Conservation (phyloP, 345 rosid species). For the Toxicodendron radicans region DNA sequence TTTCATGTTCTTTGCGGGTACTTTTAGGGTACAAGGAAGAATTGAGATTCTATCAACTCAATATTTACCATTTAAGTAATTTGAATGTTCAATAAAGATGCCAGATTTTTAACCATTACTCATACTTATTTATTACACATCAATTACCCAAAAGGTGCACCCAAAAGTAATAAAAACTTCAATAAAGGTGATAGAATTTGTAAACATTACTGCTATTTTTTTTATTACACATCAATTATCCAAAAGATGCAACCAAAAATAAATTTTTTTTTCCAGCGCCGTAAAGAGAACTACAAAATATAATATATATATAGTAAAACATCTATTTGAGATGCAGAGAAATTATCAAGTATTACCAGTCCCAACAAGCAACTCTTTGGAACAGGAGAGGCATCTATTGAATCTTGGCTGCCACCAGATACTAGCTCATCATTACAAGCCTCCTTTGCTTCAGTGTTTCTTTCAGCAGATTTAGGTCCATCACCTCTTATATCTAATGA, state of each 20-base stretch:
- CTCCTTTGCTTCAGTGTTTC: conserved; percentile 32
- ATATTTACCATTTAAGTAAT: neutral
- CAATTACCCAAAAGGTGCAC: neutral
- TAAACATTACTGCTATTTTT: neutral
- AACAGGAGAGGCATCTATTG: conserved; percentile 36
- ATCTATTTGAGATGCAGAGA: conserved; percentile 3
- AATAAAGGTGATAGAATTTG: neutral
- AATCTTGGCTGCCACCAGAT: conserved; percentile 32
- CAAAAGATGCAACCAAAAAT: neutral
- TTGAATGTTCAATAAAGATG: neutral
- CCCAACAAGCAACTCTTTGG: conserved; percentile 62
- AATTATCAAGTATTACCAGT: conserved; percentile 54
- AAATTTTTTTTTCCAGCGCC: neutral
- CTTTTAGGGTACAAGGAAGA: neutral
- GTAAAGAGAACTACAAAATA: neutral
- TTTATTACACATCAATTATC: neutral
- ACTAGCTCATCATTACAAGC: conserved; percentile 27
- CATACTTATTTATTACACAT: neutral
- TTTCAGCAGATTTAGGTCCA: conserved; percentile 42
- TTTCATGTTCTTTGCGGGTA: neutral
- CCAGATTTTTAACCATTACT: neutral
- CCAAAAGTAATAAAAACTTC: neutral
- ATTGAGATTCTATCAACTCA: neutral
- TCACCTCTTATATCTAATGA: conserved; percentile 28
- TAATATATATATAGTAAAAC: too few species aligned